Evolutionary conservation across 176 grass and related monocot genomes (phyloP), one percentile per base, ranked within the genome.

Genomic region (Secale cereale): DNA sequence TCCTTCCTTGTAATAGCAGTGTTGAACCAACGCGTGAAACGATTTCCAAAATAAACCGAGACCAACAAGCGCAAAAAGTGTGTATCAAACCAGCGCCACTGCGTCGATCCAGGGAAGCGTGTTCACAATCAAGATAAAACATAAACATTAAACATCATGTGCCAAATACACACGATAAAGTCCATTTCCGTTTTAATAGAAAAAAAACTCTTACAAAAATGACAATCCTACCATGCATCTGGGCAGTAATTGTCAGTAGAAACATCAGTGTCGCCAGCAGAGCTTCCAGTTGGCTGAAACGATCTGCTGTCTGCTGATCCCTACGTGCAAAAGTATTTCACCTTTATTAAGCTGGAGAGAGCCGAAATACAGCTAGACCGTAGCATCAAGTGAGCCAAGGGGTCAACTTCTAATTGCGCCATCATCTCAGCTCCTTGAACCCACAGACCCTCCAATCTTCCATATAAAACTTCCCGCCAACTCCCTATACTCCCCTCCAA

Each of bases 401-500:
- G 56, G 74, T 90, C 88, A 90, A 86, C 84, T 78, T 73, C 65
- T 73, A 83, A 86, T 59, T 20, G 56, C 50, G 25, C 41, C 26
- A 14, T 32, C 61, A 81, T 3, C 71, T 78, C 83, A 45, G 45
- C 54, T 78, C 79, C 64, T 23, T 15, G 39, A 86, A 71, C 78
- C 56, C 39, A 72, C 54, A 78, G 64, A 82, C 6, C 74, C 65
- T 66, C 67, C 65, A 23, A 82, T 10, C 67, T 77, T 79, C 16
- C 66, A 20, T 36, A 46, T 60, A 79, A 80, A 90, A 90, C 67
- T 86, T 75, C 74, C 45, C 45, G 74, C 66, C 84, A 86, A 83
- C 88, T 74, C 79, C 79, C 14, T 1, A 45, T 86, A 8, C 17
- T 70, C 28, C 78, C 45, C 59, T 78, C 61, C 78, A 87, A 79